phyloP scores from a whole-genome alignment of 805 yeast species.

The Yamadazyma paraphyllophila region DNA sequence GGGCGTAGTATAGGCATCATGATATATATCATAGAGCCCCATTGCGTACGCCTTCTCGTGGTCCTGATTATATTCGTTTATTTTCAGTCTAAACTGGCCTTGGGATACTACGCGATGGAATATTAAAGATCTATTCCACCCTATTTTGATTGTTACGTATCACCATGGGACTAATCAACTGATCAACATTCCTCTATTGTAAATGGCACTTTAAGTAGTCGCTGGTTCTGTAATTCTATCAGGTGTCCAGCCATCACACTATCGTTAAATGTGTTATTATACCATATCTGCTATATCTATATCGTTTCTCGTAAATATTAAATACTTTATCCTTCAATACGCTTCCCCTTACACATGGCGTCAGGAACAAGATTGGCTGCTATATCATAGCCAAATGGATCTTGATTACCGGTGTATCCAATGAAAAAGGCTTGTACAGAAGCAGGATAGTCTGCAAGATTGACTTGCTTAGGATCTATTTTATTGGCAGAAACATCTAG shows the following conservation, averaged over 20 bases:
- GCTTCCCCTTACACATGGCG: slow-evolving; percentile 15
- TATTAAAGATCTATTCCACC: slow-evolving; percentile 48
- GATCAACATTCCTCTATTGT: slow-evolving; percentile 23
- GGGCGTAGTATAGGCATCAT: neutral
- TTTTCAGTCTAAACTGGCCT: slow-evolving; percentile 46
- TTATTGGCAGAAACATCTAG: slow-evolving; percentile 18
- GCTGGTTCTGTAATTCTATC: no score
- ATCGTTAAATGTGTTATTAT: neutral
- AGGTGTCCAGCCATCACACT: no score
- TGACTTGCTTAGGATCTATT: slow-evolving; percentile 5
- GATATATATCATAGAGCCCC: slow-evolving; percentile 21
- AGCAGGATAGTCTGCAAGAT: slow-evolving; percentile 7
- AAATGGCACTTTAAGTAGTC: no score
- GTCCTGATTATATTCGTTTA: slow-evolving; percentile 50
- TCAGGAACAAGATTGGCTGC: slow-evolving; percentile 15
- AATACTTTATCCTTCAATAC: slow-evolving; percentile 9
- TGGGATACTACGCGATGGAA: slow-evolving; percentile 26
- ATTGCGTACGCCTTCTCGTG: slow-evolving; percentile 48
- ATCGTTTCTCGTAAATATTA: no score
- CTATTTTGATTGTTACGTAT: slow-evolving; percentile 24
- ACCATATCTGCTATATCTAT: neutral
- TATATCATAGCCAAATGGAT: slow-evolving; percentile 21
- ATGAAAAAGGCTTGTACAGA: slow-evolving; percentile 13
- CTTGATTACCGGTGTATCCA: slow-evolving; percentile 17
- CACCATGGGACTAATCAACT: slow-evolving; percentile 29